Conservation (phyloP, 306 rosid genomes). For the Dryas alaskensis region DNA sequence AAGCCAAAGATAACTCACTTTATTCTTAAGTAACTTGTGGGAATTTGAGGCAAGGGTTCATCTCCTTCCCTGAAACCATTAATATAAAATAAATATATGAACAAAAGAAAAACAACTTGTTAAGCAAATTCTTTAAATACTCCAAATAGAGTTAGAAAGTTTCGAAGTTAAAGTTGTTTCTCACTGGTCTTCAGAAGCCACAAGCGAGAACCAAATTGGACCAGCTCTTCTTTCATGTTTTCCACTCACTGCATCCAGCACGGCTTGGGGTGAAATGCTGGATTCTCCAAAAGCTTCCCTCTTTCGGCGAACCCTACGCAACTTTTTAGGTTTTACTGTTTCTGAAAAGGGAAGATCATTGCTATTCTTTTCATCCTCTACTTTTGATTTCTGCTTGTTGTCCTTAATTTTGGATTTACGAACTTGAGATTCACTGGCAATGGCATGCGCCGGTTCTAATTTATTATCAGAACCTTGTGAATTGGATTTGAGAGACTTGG, state of each 20-base stretch:
- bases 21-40: constrained; percentile 54
- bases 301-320: constrained; percentile 66
- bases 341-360: constrained; percentile 41
- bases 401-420: constrained; percentile 62
- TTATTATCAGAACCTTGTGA: constrained; percentile 56
- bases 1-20: constrained; percentile 48
- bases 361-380: constrained; percentile 57
- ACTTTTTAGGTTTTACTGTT: constrained; percentile 52
- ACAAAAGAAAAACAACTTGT: background rate
- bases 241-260: constrained; percentile 50
- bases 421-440: constrained; percentile 41
- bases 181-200: constrained; percentile 76
- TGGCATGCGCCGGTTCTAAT: constrained; percentile 40
- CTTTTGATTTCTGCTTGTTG: constrained; percentile 55
- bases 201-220: constrained; percentile 80
- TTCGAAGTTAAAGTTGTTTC: constrained; percentile 33
- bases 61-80: constrained; percentile 66
- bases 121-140: constrained; percentile 5
- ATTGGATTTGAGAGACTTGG: constrained; percentile 71
- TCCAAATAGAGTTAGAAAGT: constrained; percentile 3
- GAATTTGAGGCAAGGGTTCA: constrained; percentile 60
- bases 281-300: constrained; percentile 53
- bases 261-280: constrained; percentile 49
- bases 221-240: constrained; percentile 45
- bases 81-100: constrained; percentile 25